Evolutionary conservation across 176 grass and related monocot species (phyloP).

Genomic region (Calamus simplicifolius): DNA sequence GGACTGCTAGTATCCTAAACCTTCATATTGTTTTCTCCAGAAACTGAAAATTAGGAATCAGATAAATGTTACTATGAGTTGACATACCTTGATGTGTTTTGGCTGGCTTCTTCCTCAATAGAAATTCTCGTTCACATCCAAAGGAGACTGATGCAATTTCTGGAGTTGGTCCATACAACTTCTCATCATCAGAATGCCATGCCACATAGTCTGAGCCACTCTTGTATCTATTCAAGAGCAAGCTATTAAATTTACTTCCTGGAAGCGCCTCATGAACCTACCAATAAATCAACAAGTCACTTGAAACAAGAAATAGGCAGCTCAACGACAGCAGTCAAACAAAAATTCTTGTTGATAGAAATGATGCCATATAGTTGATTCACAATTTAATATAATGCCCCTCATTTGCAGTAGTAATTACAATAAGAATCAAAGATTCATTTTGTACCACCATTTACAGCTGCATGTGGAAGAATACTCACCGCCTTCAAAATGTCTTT

Average conservation of each 20-base stretch:
- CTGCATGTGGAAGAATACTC: conserved; percentile 8
- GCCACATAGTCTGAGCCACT: conserved; percentile 69
- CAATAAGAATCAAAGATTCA: too few species aligned
- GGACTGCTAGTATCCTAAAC: background rate
- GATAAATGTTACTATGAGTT: background rate
- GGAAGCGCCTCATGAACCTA: conserved; percentile 67
- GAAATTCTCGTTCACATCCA: conserved; percentile 70
- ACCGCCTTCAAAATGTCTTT: conserved; percentile 70
- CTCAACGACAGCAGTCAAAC: too few species aligned
- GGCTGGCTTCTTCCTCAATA: conserved; percentile 49
- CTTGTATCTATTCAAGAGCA: conserved; percentile 82
- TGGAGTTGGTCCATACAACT: conserved; percentile 60
- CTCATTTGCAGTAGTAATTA: too few species aligned
- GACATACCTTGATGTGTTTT: conserved; percentile 35
- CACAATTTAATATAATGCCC: too few species aligned
- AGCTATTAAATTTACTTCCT: conserved; percentile 76
- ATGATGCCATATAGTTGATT: too few species aligned
- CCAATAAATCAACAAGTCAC: too few species aligned
- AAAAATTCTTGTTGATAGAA: too few species aligned
- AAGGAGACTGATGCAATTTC: conserved; percentile 73
- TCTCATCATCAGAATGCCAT: conserved; percentile 92
- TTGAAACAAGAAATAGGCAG: too few species aligned
- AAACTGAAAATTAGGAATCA: background rate
- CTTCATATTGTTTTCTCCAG: background rate
- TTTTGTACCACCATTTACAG: background rate